Evolutionary conservation across 768 basidiomycete species (phyloP), one percentile per base, ranked within the genome.

Genomic region (Myochromella boudieri): DNA sequence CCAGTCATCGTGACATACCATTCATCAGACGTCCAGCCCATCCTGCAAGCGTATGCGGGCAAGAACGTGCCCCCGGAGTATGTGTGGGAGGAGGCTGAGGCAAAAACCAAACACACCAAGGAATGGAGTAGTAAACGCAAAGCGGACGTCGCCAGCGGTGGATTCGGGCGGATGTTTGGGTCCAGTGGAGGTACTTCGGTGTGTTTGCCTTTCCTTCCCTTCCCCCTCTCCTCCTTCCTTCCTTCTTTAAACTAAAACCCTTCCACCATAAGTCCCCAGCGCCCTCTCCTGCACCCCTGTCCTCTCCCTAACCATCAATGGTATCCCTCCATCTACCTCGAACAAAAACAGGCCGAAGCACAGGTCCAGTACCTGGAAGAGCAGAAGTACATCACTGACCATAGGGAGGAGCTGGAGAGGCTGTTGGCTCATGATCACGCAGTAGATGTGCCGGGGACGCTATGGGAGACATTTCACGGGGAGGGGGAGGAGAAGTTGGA

Each of bases 1-100:
- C 10, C 57, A 95, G 95, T 97, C 6, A 86, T 99, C 49, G 95
- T 84, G 0, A 95, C 98, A 54, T 94, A 92, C 71, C 85, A 84
- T 52, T 85, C 90, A 1, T 62, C 75, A 20, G 97, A 98, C 58
- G 87, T 98, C 3, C 84, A 95, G 15, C 91, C 88, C 0, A 87
- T 98, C 44, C 68, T 99, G 25, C 69, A 87, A 56, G 84, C 84
- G 2, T 99, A 95, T 64, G 70, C 77, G 5, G 95, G 86, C 37
- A 94, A 95, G 67, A 78, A 97, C 59, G 86, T 99, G 47, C 82
- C 94, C 0, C 42, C 84, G 5, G 95, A 95, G 65, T 97, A 93
- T 55, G 93, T 85, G 29, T 87, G 87, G 69, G 81, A 84, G 52
- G 95, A 99, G 67, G 83, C 83, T 0, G 88, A 88, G 62, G 80